A percentile compares a stretch with the other conserved stretches of the same genome.
These are phyloP conservation scores for Polyplosphaeria fusca DNA, from an alignment of 495 filamentous ascomycete species.

Conservation along the genomic window DNA sequence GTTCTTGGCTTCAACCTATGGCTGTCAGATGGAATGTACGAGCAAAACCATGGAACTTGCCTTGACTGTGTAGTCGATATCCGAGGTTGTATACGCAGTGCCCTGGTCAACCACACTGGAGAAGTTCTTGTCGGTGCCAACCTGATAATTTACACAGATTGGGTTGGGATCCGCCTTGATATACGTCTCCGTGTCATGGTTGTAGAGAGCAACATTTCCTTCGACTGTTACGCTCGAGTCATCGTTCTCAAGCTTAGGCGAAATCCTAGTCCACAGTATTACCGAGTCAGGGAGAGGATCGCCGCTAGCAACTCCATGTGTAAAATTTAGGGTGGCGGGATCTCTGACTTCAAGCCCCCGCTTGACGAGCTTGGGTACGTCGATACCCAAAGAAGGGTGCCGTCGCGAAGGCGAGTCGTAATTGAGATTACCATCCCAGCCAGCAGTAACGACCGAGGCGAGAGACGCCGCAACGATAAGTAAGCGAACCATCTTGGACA, in stretches of 20 bases:
- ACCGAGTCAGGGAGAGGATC: conserved; percentile 63
- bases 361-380: conserved; percentile 46
- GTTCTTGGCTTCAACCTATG: conserved; percentile 53
- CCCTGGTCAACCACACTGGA: conserved; percentile 40
- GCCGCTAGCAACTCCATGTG: conserved; percentile 65
- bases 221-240: conserved; percentile 54
- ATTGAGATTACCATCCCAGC: conserved; percentile 51
- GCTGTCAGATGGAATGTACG: neutral
- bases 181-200: conserved; percentile 53
- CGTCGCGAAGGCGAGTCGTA: conserved; percentile 57
- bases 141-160: conserved; percentile 58
- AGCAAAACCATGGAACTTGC: conserved; percentile 16
- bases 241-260: conserved; percentile 54
- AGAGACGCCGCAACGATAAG: neutral
- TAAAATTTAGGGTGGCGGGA: conserved; percentile 57
- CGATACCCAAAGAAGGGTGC: conserved; percentile 56
- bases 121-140: conserved; percentile 42
- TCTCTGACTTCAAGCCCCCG: conserved; percentile 42
- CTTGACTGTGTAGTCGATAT: conserved; percentile 72
- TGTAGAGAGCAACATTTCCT: conserved; percentile 55
- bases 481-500: conserved; percentile 1
- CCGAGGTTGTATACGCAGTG: conserved; percentile 60
- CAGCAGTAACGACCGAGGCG: conserved; percentile 9
- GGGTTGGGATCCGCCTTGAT: conserved; percentile 52
- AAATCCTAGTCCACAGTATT: conserved; percentile 64